Evolutionary conservation across 2,329 filamentous ascomycete species (phyloP), one percentile per base, ranked within the genome.

Genomic region (Fusarium brevicatenulatum): DNA sequence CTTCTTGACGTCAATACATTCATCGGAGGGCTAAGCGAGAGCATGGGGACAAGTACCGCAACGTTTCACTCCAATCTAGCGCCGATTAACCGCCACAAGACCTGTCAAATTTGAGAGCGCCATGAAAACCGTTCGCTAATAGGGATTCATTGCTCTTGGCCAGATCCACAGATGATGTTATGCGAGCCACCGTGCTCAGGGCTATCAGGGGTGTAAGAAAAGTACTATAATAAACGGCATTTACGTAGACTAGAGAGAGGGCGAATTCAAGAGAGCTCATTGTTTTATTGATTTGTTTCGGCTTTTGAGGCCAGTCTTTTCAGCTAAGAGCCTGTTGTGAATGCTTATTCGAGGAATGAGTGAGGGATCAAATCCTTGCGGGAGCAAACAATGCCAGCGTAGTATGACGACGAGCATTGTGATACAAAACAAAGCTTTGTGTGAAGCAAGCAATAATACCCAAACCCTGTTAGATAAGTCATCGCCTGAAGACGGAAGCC

Each of bases 371-470:
- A 55, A 43, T 52, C 52, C 49, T 56, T 42, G 52, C 58, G 49
- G 43, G 60, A 68, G 65, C 53, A 56, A 64, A 50, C 43, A 37
- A 50, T 15, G 50, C 59, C 37, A 64, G 64, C 52, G 63, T 66
- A 64, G 54, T 64, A 34, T 52, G 52, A 44, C 57, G 42, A 60
- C 50, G 40, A 55, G 37, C 36, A 61, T 62, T 72, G 64, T 78
- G 74, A 77, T 72, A 76, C 76, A 72, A 63, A 62, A 61, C 66
- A 70, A 66, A 65, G 68, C 72, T 67, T 69, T 76, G 63, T 74
- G 65, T 71, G 68, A 70, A 59, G 68, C 72, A 72, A 52, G 54
- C 40, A 56, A 55, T 57, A 47, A 42, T 46, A 36, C 64, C 23
- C 30, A 39, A 28, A 63, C 57, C 57, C 62, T 54, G 62, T 36